Percentiles rank a stretch among this genome's conserved stretches.
These are phyloP conservation scores for Quercus cerris DNA, from an alignment of 306 rosid genomes.

Conservation along the genomic window DNA sequence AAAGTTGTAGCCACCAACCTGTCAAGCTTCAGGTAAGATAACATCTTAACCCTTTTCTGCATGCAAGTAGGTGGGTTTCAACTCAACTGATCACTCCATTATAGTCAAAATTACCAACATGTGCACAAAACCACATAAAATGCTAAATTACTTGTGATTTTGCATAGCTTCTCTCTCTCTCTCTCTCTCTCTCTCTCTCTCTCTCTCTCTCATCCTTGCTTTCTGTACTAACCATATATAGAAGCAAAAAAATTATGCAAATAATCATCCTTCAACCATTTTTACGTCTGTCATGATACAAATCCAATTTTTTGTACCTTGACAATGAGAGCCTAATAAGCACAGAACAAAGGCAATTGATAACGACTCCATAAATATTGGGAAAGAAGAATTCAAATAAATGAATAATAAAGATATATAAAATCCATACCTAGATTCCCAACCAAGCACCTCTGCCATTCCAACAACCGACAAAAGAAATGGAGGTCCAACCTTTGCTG, in stretches of 20 bases:
- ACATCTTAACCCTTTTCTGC: background rate
- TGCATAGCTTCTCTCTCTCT: no score
- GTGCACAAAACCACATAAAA: background rate
- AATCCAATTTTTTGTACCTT: background rate
- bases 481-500: slow-evolving; percentile 85
- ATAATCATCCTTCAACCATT: background rate
- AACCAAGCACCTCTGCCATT: slow-evolving; percentile 87
- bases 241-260: background rate
- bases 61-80: background rate
- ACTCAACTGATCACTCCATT: background rate
- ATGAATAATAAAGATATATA: slow-evolving; percentile 8
- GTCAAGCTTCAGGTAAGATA: background rate
- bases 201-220: no score
- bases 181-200: no score
- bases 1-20: background rate
- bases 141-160: background rate
- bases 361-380: background rate
- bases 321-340: background rate
- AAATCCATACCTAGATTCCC: slow-evolving; percentile 73
- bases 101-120: background rate
- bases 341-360: background rate
- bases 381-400: background rate
- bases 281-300: background rate
- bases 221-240: background rate
- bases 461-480: slow-evolving; percentile 89